phyloP scores from a whole-genome alignment of 2,329 filamentous ascomycete species.

The Colletotrichum liriopes region DNA sequence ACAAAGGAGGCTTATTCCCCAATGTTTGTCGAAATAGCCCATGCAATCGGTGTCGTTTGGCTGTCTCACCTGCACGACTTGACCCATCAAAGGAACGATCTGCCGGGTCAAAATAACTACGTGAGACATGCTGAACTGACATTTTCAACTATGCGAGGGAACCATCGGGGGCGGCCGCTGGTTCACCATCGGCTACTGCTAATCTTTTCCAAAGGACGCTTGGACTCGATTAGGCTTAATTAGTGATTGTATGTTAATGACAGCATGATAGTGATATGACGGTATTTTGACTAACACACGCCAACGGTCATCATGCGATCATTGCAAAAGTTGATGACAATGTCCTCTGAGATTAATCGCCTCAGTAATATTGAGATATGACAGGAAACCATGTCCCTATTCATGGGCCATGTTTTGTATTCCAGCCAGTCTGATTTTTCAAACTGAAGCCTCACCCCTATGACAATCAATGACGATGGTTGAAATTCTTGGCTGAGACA shows the following conservation, averaged over 20 bases:
- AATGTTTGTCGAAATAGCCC: neutral
- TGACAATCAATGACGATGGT: neutral
- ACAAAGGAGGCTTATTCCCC: neutral
- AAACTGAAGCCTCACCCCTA: neutral
- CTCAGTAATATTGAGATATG: neutral
- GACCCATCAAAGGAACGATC: neutral
- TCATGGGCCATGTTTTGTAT: neutral
- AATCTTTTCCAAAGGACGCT: neutral
- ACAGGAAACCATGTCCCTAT: neutral
- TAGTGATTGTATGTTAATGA: neutral
- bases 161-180: neutral
- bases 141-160: neutral
- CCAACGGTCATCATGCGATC: neutral
- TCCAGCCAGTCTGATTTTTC: neutral
- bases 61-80: neutral
- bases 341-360: too few species aligned
- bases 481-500: neutral
- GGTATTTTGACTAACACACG: neutral
- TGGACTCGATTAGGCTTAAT: neutral
- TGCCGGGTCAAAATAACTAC: too few species aligned
- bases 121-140: neutral
- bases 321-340: neutral
- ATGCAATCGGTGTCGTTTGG: neutral
- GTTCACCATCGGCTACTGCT: neutral
- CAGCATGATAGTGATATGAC: neutral